Evolutionary conservation across 169 alveolate species (phyloP).

Genomic region (Eimeria sp.): DNA sequence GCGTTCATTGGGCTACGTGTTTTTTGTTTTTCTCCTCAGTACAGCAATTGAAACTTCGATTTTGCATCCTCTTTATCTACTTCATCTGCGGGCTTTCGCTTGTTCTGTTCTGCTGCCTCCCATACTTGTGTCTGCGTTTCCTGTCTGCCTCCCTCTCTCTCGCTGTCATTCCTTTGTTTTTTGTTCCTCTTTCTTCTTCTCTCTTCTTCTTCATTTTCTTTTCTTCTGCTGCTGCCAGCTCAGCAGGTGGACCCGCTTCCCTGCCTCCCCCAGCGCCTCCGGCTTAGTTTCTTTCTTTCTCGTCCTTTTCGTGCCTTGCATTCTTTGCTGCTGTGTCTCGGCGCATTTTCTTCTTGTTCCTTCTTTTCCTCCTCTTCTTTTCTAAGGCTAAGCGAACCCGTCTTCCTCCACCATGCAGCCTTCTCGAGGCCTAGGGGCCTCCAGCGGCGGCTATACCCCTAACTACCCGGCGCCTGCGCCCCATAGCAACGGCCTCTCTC

Average conservation of each 20-base stretch:
- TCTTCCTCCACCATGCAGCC: constrained; percentile 4
- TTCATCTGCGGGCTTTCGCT: neutral
- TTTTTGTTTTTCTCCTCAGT: neutral
- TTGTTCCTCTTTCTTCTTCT: neutral
- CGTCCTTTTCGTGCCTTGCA: neutral
- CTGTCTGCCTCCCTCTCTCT: neutral
- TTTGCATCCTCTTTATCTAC: neutral
- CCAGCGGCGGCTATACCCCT: neutral
- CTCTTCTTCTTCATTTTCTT: neutral
- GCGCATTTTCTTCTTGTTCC: no score
- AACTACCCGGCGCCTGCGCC: neutral
- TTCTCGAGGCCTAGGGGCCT: neutral
- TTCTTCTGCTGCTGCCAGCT: neutral
- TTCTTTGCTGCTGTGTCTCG: neutral
- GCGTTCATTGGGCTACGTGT: neutral
- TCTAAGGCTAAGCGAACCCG: no score
- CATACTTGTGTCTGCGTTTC: neutral
- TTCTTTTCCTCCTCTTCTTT: neutral
- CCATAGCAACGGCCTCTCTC: constrained; percentile 24
- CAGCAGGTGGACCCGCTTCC: neutral
- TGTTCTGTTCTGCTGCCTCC: neutral
- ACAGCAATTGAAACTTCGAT: neutral
- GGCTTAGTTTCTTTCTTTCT: neutral
- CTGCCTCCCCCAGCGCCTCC: neutral
- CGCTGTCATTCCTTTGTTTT: neutral